phyloP scores from a whole-genome alignment of 2,329 filamentous ascomycete genomes.

The Teratosphaeria viscida region DNA sequence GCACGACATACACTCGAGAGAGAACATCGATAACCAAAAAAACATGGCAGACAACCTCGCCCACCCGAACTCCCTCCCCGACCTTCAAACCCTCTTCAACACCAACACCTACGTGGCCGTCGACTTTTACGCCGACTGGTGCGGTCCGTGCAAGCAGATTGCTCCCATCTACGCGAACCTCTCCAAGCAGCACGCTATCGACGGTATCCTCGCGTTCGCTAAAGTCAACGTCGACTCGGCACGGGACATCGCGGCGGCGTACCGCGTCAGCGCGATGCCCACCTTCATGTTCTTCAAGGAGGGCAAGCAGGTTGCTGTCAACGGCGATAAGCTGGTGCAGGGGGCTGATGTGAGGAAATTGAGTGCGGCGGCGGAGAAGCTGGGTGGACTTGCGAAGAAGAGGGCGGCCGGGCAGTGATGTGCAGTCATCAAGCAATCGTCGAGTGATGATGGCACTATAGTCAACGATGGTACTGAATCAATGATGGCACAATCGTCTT shows the following conservation, averaged over 20 bases:
- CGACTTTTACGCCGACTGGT: slow-evolving; percentile 29
- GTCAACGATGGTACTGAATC: too few relatives aligned
- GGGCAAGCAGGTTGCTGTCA: slow-evolving; percentile 50
- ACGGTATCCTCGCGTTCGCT: slow-evolving; percentile 35
- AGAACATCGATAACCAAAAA: background rate
- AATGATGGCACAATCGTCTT: too few relatives aligned
- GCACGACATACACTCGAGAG: background rate
- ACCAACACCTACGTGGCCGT: slow-evolving; percentile 5
- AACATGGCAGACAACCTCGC: slow-evolving; percentile 1
- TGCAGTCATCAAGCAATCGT: background rate
- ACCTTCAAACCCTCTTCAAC: slow-evolving; percentile 2
- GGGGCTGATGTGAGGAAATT: slow-evolving; percentile 62
- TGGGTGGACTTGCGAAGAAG: slow-evolving; percentile 49
- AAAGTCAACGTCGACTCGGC: slow-evolving; percentile 44
- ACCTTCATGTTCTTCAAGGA: slow-evolving; percentile 73
- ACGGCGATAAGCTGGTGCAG: slow-evolving; percentile 45
- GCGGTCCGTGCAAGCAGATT: slow-evolving; percentile 42
- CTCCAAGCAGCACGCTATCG: slow-evolving; percentile 36
- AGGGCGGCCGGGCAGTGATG: background rate
- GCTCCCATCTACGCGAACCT: slow-evolving; percentile 38
- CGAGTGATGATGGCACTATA: too few relatives aligned
- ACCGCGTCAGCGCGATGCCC: slow-evolving; percentile 55
- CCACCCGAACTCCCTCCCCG: background rate
- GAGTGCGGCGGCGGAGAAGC: slow-evolving; percentile 35
- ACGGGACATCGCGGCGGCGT: slow-evolving; percentile 34